phyloP scores from a whole-genome alignment of 768 basidiomycete genomes.

The Myochromella boudieri region DNA sequence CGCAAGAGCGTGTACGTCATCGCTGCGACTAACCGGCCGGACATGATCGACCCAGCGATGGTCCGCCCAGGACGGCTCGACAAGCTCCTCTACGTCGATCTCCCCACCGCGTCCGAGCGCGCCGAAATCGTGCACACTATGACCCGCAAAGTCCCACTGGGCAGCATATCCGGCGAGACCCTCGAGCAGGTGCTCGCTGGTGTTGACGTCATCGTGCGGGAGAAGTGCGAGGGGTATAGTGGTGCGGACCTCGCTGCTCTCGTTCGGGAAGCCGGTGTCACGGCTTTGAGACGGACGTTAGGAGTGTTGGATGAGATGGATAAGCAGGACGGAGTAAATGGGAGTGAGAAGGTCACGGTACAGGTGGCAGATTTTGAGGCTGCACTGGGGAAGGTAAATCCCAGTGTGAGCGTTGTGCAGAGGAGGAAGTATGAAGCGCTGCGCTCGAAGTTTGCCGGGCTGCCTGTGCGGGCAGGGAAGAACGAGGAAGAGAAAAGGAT shows the following conservation, averaged over 20 bases:
- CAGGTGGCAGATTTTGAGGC: slow-evolving; percentile 63
- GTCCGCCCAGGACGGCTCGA: slow-evolving; percentile 94
- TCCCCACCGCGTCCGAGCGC: slow-evolving; percentile 72
- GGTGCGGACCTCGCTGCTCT: slow-evolving; percentile 90
- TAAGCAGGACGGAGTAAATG: slow-evolving; percentile 19
- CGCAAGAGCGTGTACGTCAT: slow-evolving; percentile 91
- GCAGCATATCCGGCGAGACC: slow-evolving; percentile 16
- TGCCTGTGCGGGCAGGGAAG: slow-evolving; percentile 54
- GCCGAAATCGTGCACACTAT: slow-evolving; percentile 84
- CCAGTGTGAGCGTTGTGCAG: slow-evolving; percentile 83
- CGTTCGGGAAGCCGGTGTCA: slow-evolving; percentile 86
- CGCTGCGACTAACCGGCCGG: slow-evolving; percentile 91
- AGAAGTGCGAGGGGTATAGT: slow-evolving; percentile 82
- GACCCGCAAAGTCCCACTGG: slow-evolving; percentile 68
- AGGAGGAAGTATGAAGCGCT: slow-evolving; percentile 80
- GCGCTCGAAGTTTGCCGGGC: slow-evolving; percentile 79
- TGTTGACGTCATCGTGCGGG: slow-evolving; percentile 49
- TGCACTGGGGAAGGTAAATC: slow-evolving; percentile 80
- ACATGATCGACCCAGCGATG: slow-evolving; percentile 98
- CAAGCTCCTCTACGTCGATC: slow-evolving; percentile 91
- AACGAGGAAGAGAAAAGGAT: slow-evolving; percentile 39
- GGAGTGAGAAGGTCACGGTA: slow-evolving; percentile 45
- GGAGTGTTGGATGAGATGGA: slow-evolving; percentile 70
- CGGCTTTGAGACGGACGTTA: slow-evolving; percentile 69
- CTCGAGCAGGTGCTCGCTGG: slow-evolving; percentile 22